phyloP scores from a whole-genome alignment of 2,329 filamentous ascomycete genomes.

The Neofusicoccum laricinum region DNA sequence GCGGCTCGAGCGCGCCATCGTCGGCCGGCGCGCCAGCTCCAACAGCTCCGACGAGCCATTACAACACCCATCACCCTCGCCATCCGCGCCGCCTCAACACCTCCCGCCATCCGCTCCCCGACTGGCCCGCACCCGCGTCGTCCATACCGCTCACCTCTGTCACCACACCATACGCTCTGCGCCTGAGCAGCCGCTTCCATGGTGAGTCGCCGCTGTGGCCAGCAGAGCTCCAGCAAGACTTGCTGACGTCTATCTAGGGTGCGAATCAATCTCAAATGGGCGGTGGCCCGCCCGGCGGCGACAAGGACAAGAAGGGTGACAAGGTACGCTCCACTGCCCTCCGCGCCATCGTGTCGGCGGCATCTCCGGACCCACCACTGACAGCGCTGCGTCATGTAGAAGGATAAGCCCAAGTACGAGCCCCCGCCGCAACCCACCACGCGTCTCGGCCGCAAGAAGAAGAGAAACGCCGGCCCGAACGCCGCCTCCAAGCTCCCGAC shows the following conservation, averaged over 20 bases:
- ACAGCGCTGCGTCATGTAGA: conserved; percentile 53
- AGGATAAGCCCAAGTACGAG: conserved; percentile 99
- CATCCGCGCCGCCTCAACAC: conserved; percentile 20
- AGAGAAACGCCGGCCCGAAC: conserved; percentile 88
- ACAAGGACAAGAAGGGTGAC: conserved; percentile 83
- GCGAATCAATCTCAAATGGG: conserved; percentile 87
- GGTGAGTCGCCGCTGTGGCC: conserved; percentile 13
- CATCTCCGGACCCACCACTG: neutral
- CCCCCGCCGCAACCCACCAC: conserved; percentile 95
- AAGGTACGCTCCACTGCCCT: conserved; percentile 36
- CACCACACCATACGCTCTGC: neutral
- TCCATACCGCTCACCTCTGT: conserved; percentile 1
- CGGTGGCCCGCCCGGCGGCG: conserved; percentile 65
- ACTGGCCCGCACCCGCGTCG: conserved; percentile 21
- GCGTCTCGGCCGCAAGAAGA: conserved; percentile 97
- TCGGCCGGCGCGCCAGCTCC: neutral
- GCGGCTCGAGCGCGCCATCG: neutral
- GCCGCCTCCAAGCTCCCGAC: conserved; percentile 92
- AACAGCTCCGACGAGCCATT: conserved; percentile 19
- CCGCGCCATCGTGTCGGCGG: neutral
- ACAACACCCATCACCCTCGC: conserved; percentile 29
- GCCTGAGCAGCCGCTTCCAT: conserved; percentile 4
- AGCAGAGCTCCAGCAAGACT: conserved; percentile 26
- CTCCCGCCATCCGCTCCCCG: conserved; percentile 19
- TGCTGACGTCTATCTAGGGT: conserved; percentile 55